A percentile compares a stretch with the other conserved stretches of the same genome.
Conservation (phyloP, 331 rosid genomes). For the Cydonia oblonga region DNA sequence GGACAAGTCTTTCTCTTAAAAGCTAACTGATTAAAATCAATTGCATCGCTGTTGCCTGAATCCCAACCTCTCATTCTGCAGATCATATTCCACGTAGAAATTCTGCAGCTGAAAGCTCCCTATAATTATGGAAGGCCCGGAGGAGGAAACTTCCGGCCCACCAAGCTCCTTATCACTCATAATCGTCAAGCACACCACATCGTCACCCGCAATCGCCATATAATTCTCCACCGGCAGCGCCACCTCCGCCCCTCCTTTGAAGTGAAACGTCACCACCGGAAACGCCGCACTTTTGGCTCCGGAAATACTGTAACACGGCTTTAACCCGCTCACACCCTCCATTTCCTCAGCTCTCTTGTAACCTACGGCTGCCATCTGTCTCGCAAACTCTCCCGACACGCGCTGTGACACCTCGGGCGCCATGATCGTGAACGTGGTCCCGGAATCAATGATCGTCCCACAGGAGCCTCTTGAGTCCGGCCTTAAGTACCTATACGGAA, state of each 20-base stretch:
- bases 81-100: background rate
- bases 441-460: conserved; percentile 69
- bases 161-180: conserved; percentile 9
- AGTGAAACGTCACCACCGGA: conserved; percentile 43
- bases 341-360: conserved; percentile 35
- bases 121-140: background rate
- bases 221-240: conserved; percentile 40
- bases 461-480: conserved; percentile 49
- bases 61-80: background rate
- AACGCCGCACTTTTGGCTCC: conserved; percentile 11
- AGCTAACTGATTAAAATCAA: background rate
- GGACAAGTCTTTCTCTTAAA: too few relatives aligned
- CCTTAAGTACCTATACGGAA: conserved; percentile 27
- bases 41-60: background rate
- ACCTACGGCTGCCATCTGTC: conserved; percentile 30
- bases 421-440: conserved; percentile 63
- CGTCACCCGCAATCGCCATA: conserved; percentile 17
- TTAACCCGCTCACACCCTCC: conserved; percentile 42
- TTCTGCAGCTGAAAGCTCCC: background rate
- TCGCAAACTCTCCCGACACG: conserved; percentile 37
- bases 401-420: conserved; percentile 32
- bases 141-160: background rate
- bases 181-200: conserved; percentile 39
- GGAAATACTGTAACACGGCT: conserved; percentile 42
- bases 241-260: conserved; percentile 74